Percentiles rank a stretch among this genome's conserved stretches.
phyloP scores from a whole-genome alignment of 768 basidiomycete species.

The Glaciozyma martinii region DNA sequence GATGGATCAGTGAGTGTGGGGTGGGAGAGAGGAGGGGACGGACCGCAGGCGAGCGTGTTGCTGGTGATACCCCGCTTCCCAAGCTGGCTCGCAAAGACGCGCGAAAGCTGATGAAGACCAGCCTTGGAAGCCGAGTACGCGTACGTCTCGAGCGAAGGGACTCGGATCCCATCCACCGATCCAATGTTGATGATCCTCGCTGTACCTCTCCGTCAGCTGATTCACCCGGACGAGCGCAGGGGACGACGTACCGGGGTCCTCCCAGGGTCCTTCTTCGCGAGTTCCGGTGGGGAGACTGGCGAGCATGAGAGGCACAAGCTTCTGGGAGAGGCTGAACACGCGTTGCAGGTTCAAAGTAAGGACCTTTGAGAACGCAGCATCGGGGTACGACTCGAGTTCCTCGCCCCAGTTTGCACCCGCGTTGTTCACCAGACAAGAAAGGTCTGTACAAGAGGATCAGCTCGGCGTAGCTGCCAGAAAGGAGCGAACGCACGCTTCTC shows the following conservation, averaged over 20 bases:
- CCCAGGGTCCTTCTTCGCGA: constrained; percentile 45
- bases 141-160: constrained; percentile 51
- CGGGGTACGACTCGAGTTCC: constrained; percentile 41
- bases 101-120: constrained; percentile 52
- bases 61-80: constrained; percentile 53
- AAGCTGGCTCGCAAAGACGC: constrained; percentile 52
- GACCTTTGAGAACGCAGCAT: constrained; percentile 55
- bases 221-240: not conserved
- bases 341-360: constrained; percentile 53
- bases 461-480: not conserved
- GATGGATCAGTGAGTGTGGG: not conserved
- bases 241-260: constrained; percentile 48
- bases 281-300: constrained; percentile 39
- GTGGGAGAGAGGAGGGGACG: not conserved
- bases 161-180: constrained; percentile 35
- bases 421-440: constrained; percentile 51
- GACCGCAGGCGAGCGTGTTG: constrained; percentile 49
- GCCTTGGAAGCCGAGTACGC: constrained; percentile 50
- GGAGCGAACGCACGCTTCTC: constrained; percentile 44
- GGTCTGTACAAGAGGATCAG: constrained; percentile 35
- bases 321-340: constrained; percentile 54
- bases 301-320: constrained; percentile 51
- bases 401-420: constrained; percentile 38
- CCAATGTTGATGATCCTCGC: constrained; percentile 57
- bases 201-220: constrained; percentile 33